Evolutionary conservation across 163 green algal species (phyloP).

Genomic region (Prototheca stagnorum): DNA sequence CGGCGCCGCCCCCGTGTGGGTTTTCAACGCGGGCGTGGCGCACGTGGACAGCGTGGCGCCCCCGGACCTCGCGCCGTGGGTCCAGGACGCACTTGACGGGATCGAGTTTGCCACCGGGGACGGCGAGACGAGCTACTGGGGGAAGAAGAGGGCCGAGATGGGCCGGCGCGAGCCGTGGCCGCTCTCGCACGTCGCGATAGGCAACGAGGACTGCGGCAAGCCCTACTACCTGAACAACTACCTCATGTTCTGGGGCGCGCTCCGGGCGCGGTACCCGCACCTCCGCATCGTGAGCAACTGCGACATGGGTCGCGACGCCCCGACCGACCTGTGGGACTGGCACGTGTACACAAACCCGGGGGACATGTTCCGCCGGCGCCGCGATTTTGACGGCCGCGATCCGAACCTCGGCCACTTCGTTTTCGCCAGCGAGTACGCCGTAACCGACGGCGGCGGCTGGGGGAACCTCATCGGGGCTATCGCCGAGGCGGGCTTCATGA

Average conservation of each 20-base stretch:
- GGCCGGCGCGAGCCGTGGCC: constrained; percentile 24
- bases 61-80: constrained; percentile 7
- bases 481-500: constrained; percentile 51
- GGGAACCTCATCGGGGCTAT: constrained; percentile 33
- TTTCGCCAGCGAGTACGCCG: constrained; percentile 37
- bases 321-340: constrained; percentile 29
- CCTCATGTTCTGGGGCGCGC: constrained; percentile 35
- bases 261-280: constrained; percentile 31
- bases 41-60: constrained; percentile 10
- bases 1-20: constrained; percentile 34
- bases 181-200: constrained; percentile 15
- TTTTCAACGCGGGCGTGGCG: constrained; percentile 41
- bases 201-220: constrained; percentile 37
- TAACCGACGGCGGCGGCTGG: constrained; percentile 20
- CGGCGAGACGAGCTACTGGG: constrained; percentile 25
- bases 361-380: constrained; percentile 14
- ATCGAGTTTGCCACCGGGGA: constrained; percentile 40
- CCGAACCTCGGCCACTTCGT: constrained; percentile 8
- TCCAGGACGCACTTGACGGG: constrained; percentile 35
- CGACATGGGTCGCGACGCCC: constrained; percentile 25
- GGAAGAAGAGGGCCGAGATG: constrained; percentile 29
- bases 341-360: constrained; percentile 36
- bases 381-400: constrained; percentile 7
- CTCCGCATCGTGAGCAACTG: constrained; percentile 51
- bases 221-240: constrained; percentile 34